Evolutionary conservation across 805 yeast species (phyloP), one percentile per base, ranked within the genome.

Genomic region (Pichia deserticola): DNA sequence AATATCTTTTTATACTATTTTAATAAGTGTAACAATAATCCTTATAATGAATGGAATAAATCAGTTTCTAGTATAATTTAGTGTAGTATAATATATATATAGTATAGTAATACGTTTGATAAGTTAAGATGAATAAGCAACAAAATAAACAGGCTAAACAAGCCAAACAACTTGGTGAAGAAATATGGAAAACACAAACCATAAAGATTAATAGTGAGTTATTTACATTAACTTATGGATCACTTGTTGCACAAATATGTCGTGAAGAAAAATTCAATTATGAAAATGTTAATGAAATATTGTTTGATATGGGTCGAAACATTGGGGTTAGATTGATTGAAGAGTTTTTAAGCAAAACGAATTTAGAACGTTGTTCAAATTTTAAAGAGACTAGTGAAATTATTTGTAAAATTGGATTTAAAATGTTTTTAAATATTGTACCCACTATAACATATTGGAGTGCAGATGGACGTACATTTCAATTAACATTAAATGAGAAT

Each of bases 201-300:
- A 96, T 89, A 58, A 92, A 92, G 66, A 82, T 92, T 51, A 93
- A 90, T 64, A 84, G 96, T 2, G 99, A 93, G 67, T 74, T 93
- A 47, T 88, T 93, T 68, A 88, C 96, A n/a, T 71, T 93, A 51
- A 92, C 97, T 1, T 93, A 93, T 60, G 99, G 99, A 9, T 83
- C 96, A 3, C 80, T 93, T 44, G 98, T 93, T 44, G 80, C 95
- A 12, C 97, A 92, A 61, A 70, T 93, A 47, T 89, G 96, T 63
- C 79, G 83, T 51, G 98, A 93, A 61, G 83, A 78, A 65, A 77
- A 83, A 48, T 75, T 79, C 54, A 86, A 90, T 65, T 90, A 88
- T 64, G 63, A 61, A 7, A 82, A 82, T 59, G 96, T 93, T 51
- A 93, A 93, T 62, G 71, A 73, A 46, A 95, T 92, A 62, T 73